Evolutionary conservation across 164 flowering plant genomes (phyloP), one percentile per base, ranked within the genome.

Genomic region (Berberis vulgaris): DNA sequence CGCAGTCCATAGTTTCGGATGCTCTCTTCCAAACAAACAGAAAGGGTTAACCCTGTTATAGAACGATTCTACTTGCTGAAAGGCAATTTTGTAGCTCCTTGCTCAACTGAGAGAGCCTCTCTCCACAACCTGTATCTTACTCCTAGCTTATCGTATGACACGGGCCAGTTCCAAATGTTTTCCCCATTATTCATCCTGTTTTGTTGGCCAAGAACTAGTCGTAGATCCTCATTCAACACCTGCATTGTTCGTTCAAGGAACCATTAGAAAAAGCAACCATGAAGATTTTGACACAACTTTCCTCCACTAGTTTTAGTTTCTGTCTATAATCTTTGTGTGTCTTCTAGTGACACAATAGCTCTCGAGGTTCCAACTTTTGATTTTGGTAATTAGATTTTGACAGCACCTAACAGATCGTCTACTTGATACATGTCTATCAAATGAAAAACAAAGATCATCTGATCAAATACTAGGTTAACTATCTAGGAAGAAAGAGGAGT

Each of bases 121-220:
- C 97, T 91, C 99, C 99, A 91, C 70, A 81, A 41, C 68, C 99
- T 79, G 73, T 94, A 94, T 68, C 99, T 80, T 64, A 94, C 86
- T 45, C 99, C 99, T 11, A 94, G 85, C 76, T 94, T 94, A 70
- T 94, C 99, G 56, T 91, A 94, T 0, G 87, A 60, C 4, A 94
- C 99, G 8, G 97, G 99, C 77, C 64, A 74, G 63, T 91, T 94
- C 99, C 99, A 94, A 0, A 94, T 74, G 54, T 94, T 94, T 57
- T 79, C 99, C 1, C 99, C 96, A 46, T 80, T 87, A 55, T 75
- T 69, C 97, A 94, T 94, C 41, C 99, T 72, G 40, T 89, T 96
- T 65, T 94, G 99, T 72, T 94, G 99, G 9, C 97, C 99, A 41
- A 88, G 26, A 3, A 94, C 99, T n/a, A 89, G 82, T 50, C 97